Percentiles rank a stretch among this genome's conserved stretches.
phyloP scores from a whole-genome alignment of 2,329 filamentous ascomycete species.

The Cladosporium austrohemisphaericum region DNA sequence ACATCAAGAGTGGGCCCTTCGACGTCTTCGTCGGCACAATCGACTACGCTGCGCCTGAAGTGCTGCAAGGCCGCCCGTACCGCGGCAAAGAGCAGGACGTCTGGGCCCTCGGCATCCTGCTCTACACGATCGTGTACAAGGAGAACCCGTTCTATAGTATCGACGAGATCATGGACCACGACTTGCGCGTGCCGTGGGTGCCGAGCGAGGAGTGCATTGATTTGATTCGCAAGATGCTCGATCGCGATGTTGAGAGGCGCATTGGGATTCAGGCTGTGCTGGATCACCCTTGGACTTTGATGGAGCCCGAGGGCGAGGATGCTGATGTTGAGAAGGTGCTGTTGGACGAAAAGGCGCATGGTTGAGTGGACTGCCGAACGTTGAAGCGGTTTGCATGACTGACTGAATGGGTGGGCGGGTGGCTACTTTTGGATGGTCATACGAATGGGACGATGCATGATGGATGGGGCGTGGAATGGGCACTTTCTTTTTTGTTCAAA shows the following conservation, averaged over 20 bases:
- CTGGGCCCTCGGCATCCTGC: conserved; percentile 92
- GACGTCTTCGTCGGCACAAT: conserved; percentile 99
- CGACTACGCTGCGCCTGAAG: conserved; percentile 98
- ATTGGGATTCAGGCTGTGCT: conserved; percentile 85
- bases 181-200: conserved; percentile 82
- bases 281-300: conserved; percentile 75
- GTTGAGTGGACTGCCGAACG: too few species aligned
- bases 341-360: neutral
- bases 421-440: too few species aligned
- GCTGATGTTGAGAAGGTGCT: conserved; percentile 3
- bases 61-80: conserved; percentile 87
- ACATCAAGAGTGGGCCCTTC: conserved; percentile 97
- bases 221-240: conserved; percentile 84
- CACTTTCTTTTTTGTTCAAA: neutral
- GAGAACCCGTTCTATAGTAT: conserved; percentile 99
- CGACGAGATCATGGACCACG: conserved; percentile 98
- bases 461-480: too few species aligned
- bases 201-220: conserved; percentile 91
- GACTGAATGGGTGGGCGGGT: too few species aligned
- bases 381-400: too few species aligned
- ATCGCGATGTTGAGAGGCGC: conserved; percentile 78
- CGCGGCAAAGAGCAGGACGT: conserved; percentile 96
- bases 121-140: conserved; percentile 99
- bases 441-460: too few species aligned
- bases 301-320: conserved; percentile 25